Conservation (phyloP, 179 eudicot genomes). For the Heliamphora pulchella region DNA sequence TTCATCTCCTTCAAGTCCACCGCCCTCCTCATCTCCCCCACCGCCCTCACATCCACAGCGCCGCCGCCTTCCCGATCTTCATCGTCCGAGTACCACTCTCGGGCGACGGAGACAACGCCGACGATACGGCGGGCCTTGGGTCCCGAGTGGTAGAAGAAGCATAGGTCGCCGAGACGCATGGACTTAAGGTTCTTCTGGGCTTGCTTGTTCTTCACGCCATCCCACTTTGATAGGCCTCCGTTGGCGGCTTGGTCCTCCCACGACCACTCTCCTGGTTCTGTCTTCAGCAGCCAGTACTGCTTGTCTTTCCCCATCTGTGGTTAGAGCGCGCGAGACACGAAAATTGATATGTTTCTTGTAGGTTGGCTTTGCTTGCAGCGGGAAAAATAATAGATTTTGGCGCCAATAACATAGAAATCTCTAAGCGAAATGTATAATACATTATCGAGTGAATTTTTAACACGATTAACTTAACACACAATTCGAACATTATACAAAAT, state of each 20-base stretch:
- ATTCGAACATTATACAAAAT: too few relatives aligned
- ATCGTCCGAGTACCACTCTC: slow-evolving; percentile 45
- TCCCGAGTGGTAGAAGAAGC: slow-evolving; percentile 92
- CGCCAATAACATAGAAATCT: too few relatives aligned
- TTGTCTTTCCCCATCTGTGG: slow-evolving; percentile 11
- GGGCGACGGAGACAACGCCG: slow-evolving; percentile 72
- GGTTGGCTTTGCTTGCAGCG: too few relatives aligned
- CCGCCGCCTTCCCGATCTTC: slow-evolving; percentile 35
- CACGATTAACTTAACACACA: too few relatives aligned
- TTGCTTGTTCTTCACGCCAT: slow-evolving; percentile 87
- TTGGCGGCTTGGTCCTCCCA: slow-evolving; percentile 83
- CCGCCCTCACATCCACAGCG: slow-evolving; percentile 70
- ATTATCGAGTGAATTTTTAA: too few relatives aligned
- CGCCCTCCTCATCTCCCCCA: slow-evolving; percentile 63
- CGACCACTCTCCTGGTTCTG: slow-evolving; percentile 82
- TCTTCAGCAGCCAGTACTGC: slow-evolving; percentile 69
- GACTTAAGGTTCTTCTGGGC: slow-evolving; percentile 73
- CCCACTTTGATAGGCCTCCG: slow-evolving; percentile 66
- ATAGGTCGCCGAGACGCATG: slow-evolving; percentile 55
- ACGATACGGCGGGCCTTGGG: slow-evolving; percentile 51
- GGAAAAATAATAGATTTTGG: too few relatives aligned
- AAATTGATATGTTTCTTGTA: too few relatives aligned
- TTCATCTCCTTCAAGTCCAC: slow-evolving; percentile 86
- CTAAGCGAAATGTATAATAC: too few relatives aligned
- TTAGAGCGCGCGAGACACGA: too few relatives aligned